Base-by-base conservation (phyloP, 2,329 filamentous ascomycete species). In the Fusarium citri region DNA sequence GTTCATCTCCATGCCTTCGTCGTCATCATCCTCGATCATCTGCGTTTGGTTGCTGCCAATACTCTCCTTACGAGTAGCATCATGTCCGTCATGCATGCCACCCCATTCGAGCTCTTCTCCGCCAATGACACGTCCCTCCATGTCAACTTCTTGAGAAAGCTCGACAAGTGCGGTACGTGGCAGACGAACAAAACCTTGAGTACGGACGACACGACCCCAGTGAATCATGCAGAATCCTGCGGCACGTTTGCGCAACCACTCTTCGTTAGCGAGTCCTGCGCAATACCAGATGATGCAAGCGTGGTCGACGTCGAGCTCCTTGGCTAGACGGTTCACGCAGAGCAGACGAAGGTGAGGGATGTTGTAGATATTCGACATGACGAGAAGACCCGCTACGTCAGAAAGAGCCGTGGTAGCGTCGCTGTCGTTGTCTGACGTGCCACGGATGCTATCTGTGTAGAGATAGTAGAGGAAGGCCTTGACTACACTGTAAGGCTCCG, bases 351-450 rank as follows among this genome's bases (percentile, higher is more conserved):
- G 88, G 72, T 96, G 94, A 2, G 94, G 94, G 83, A 99, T 97
- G 77, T 98, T 95, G 82, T 99, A 99, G 48, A 98, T 93, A 79
- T 98, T 98, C 45, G 94, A 94, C 93, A 99, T 97, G 69, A 99
- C 95, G 5, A 99, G 87, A 80, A 99, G 89, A 11, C 96, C 95
- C 1, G 96, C 95, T 16, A 98, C 94, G 73, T 98, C 94, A 30
- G 91, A 89, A 22, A 98, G 88, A 50, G 91, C 87, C 0, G 88
- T 88, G 82, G 96, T 93, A 37, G 94, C 92, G 63, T 90, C 89
- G 48, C 94, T 83, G 48, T 84, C 82, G n/a, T 82, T 80, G 26
- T 85, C 83, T 3, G 80, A 78, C 8, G 81, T 79, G 43, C 84
- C 81, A 70, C 89, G 85, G 72, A 99, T 98, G 72, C 91, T 95